Base-by-base conservation (phyloP, 2,329 filamentous ascomycete species). In the Fusarium chaquense region DNA sequence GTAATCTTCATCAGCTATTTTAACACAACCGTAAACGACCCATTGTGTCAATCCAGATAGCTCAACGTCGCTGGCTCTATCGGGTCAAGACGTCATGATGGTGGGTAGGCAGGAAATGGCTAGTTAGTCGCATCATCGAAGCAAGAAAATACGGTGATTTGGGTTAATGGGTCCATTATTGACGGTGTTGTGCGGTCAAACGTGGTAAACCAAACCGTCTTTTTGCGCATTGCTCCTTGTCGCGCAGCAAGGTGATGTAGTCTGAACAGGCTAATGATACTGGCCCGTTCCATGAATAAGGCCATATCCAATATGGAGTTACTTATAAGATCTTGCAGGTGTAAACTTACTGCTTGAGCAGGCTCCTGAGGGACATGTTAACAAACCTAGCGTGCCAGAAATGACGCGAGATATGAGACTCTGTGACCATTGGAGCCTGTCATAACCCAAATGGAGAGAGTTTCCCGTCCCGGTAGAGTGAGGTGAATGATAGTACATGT, bases 351-450 rank as follows among this genome's bases (percentile, higher is more conserved):
- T 22, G 12, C 11, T 28, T 10, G n/a, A 13, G 7, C 15, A 43
- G 8, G 15, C 15, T 18, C 9, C 40, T 5, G 4, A 10, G 26
- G 6, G 22, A 43, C 5, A 26, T 16, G 20, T 26, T 22, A 26
- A 43, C 22, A 26, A 43, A 43, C 3, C 15, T n/a, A 24, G 7
- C 33, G 24, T 50, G 32, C 22, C 16, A 15, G 32, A 50, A 62
- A 47, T 36, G 64, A 63, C 26, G 41, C 18, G 41, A 62, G 47
- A 70, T 62, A 60, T 58, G 53, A 65, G 68, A 69, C 63, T 73
- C 53, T 68, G 61, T 69, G 53, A 45, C 58, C 55, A 58, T 62
- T 56, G 35, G 35, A 36, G 28, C 33, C 60, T 67, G 43, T 28
- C 51, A 63, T 63, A 56, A 41, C 61, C 55, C 47, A 55, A 54